These are phyloP conservation scores for Ligustrum vulgare DNA, from an alignment of 257 asterid species.

Conservation along the genomic window DNA sequence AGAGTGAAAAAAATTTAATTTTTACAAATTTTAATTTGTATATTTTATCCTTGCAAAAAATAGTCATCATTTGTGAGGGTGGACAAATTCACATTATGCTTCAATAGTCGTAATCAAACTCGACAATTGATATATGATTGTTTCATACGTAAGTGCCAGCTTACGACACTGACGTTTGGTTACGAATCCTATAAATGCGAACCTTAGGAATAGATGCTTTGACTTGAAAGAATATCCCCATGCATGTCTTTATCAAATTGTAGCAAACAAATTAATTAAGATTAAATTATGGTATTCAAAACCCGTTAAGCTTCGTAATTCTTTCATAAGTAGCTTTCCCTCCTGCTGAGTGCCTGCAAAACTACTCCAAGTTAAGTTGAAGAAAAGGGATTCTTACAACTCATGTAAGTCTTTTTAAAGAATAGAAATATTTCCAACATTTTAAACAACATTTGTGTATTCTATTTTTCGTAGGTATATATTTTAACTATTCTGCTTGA, in stretches of 20 bases:
- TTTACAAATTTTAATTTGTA: no score
- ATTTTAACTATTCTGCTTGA: no score
- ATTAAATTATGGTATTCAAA: neutral
- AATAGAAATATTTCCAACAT: no score
- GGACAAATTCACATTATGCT: no score
- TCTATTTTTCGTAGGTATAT: no score
- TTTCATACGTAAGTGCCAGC: neutral
- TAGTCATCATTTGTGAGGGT: no score
- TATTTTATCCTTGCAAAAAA: no score
- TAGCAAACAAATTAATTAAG: neutral
- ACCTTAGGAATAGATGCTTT: neutral
- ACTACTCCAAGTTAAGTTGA: slow-evolving; percentile 5
- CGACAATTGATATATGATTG: neutral
- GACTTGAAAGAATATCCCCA: slow-evolving; percentile 19
- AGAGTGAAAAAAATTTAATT: no score
- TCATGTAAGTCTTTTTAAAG: slow-evolving; percentile 10
- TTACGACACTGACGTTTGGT: neutral
- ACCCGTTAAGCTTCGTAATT: neutral
- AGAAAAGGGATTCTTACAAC: neutral
- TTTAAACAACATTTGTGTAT: no score
- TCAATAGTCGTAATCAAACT: neutral
- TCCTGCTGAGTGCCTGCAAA: neutral
- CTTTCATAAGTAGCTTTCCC: neutral
- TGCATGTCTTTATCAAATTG: slow-evolving; percentile 18
- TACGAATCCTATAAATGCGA: neutral